These are phyloP conservation scores for Penicillium antarcticum DNA, from an alignment of 495 filamentous ascomycete genomes.

Conservation along the genomic window DNA sequence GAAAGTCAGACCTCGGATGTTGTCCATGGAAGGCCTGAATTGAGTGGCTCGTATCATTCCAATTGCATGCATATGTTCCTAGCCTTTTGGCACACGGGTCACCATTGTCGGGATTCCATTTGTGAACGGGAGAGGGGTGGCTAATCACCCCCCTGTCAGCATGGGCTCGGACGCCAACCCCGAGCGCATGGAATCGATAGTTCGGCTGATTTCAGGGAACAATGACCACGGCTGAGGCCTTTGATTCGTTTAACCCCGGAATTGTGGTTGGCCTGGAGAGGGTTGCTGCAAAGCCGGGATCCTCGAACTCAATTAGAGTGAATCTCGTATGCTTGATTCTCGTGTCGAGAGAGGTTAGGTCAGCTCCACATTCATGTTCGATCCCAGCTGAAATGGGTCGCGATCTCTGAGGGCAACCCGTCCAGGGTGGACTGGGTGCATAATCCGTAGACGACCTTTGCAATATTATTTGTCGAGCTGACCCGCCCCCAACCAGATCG, in stretches of 20 bases:
- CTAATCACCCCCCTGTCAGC: slow-evolving; percentile 5
- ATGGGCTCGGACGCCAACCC: slow-evolving; percentile 5
- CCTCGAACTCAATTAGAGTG: slow-evolving; percentile 15
- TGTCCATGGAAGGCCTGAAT: not conserved
- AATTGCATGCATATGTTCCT: not conserved
- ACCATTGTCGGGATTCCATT: not conserved
- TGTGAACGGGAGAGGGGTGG: not conserved
- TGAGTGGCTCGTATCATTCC: not conserved
- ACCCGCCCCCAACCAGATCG: slow-evolving; percentile 1
- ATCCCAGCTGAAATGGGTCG: not conserved
- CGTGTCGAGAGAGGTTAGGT: not conserved
- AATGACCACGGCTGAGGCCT: not conserved
- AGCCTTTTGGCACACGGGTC: too few species aligned
- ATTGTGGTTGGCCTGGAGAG: not conserved
- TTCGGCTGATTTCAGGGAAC: not conserved
- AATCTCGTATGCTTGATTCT: not conserved
- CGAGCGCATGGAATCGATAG: slow-evolving; percentile 3
- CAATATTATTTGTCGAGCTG: slow-evolving; percentile 1
- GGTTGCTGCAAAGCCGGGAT: not conserved
- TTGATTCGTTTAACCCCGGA: not conserved
- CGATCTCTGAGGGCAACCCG: not conserved
- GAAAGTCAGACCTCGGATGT: not conserved
- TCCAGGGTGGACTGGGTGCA: not conserved
- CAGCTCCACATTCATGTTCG: not conserved
- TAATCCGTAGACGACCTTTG: not conserved